These are phyloP conservation scores for Bromus sterilis DNA, from an alignment of 176 grass and related monocot species.

Conservation along the genomic window DNA sequence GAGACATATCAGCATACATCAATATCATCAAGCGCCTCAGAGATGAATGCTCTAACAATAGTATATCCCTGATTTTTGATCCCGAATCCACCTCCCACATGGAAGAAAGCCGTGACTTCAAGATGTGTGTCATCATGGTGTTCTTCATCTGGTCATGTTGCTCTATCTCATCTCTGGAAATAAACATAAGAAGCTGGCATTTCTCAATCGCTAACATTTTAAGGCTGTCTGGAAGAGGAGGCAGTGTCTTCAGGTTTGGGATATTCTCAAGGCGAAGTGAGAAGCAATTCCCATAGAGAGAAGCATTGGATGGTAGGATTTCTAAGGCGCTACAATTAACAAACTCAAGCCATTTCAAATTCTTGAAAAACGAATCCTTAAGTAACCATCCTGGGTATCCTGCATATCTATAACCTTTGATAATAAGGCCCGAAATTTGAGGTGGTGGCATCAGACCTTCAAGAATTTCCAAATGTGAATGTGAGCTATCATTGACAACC, in stretches of 20 bases:
- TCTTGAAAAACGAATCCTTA: neutral
- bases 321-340: neutral
- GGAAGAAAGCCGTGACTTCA: neutral
- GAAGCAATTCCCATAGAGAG: neutral
- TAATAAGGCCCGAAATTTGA: neutral
- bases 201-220: fast-evolving
- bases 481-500: neutral
- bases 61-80: neutral
- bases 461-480: neutral
- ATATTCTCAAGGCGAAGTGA: fast-evolving
- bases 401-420: neutral
- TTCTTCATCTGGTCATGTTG: neutral
- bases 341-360: neutral
- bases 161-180: neutral
- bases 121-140: neutral
- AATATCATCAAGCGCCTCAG: neutral
- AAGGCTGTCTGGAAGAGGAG: neutral
- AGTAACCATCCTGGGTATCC: constrained; percentile 15
- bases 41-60: neutral
- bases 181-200: neutral
- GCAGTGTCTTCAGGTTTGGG: neutral
- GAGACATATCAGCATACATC: neutral
- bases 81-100: neutral
- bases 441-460: neutral
- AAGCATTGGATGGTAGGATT: neutral